These are phyloP conservation scores for Clarireedia homoeocarpa DNA, from an alignment of 2,329 filamentous ascomycete genomes.

Conservation along the genomic window DNA sequence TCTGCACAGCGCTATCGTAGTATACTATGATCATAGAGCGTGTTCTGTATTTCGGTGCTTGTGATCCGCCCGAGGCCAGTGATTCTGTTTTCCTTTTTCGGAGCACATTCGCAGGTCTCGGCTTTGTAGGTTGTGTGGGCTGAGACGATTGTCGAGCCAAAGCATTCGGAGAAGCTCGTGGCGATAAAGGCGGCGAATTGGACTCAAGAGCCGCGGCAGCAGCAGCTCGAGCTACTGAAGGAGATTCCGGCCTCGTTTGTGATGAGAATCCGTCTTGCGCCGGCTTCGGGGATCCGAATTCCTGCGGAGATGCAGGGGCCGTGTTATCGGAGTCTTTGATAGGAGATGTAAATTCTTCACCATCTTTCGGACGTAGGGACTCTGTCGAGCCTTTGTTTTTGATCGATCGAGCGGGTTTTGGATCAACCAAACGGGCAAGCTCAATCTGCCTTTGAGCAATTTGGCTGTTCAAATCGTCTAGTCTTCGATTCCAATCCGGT, in stretches of 20 bases:
- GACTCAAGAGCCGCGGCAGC: conserved; percentile 8
- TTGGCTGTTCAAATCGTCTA: conserved; percentile 53
- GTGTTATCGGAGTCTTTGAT: conserved; percentile 15
- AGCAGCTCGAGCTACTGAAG: conserved; percentile 14
- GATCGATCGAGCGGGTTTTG: conserved; percentile 29
- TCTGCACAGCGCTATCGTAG: conserved; percentile 83
- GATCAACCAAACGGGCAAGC: conserved; percentile 41
- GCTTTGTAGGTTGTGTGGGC: conserved; percentile 15
- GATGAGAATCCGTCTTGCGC: conserved; percentile 9
- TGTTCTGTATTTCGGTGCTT: conserved; percentile 46
- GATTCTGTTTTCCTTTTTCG: conserved; percentile 30
- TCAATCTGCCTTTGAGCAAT: conserved; percentile 55
- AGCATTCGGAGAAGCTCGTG: conserved; percentile 10
- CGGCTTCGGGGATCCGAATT: conserved; percentile 15
- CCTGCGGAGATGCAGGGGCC: conserved; percentile 7
- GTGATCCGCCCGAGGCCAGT: conserved; percentile 25
- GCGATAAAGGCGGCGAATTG: conserved; percentile 5
- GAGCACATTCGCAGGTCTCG: conserved; percentile 14
- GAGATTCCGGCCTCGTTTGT: conserved; percentile 12
- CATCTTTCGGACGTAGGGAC: conserved; percentile 28
- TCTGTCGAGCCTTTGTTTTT: conserved; percentile 30
- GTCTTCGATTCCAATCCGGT: conserved; percentile 50
- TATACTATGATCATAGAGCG: conserved; percentile 79
- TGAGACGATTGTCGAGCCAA: conserved; percentile 19
- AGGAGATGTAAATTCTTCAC: conserved; percentile 12